A percentile compares a stretch with the other conserved stretches of the same genome.
phyloP scores from a whole-genome alignment of 2,329 filamentous ascomycete genomes.

The Verticillium nubilum region DNA sequence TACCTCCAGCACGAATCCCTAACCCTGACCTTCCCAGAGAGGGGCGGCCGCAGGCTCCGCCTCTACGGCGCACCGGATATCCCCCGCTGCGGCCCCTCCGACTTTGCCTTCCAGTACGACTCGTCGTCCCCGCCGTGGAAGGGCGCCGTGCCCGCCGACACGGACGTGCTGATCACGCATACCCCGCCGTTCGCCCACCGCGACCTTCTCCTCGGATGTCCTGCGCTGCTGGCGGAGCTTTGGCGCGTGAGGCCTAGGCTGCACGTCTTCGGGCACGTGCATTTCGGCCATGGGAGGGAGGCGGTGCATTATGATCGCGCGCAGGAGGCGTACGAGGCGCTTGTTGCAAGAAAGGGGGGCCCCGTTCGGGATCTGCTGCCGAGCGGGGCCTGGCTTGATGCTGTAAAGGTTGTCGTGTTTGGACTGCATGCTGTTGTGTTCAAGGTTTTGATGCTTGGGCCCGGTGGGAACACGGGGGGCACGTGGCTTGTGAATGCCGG shows the following conservation, averaged over 20 bases:
- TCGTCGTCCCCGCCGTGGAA: constrained; percentile 64
- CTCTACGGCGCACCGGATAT: constrained; percentile 81
- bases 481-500: constrained; percentile 50
- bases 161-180: constrained; percentile 78
- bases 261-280: constrained; percentile 83
- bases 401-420: constrained; percentile 35
- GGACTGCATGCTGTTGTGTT: constrained; percentile 44
- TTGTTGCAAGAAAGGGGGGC: constrained; percentile 42
- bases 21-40: constrained; percentile 53
- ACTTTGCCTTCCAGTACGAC: constrained; percentile 75
- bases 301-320: constrained; percentile 69
- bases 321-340: constrained; percentile 66
- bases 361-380: constrained; percentile 41
- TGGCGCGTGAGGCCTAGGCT: constrained; percentile 70
- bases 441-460: constrained; percentile 52
- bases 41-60: constrained; percentile 52
- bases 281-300: constrained; percentile 67
- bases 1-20: constrained; percentile 70
- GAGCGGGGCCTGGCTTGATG: constrained; percentile 39
- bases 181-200: constrained; percentile 60
- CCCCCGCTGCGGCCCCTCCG: constrained; percentile 64
- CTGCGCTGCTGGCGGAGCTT: constrained; percentile 63
- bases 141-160: constrained; percentile 62
- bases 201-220: constrained; percentile 62
- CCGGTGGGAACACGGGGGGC: constrained; percentile 41